These are phyloP conservation scores for Saccharomyces cerevisiae DNA, from an alignment of 805 yeast species.

Conservation along the genomic window DNA sequence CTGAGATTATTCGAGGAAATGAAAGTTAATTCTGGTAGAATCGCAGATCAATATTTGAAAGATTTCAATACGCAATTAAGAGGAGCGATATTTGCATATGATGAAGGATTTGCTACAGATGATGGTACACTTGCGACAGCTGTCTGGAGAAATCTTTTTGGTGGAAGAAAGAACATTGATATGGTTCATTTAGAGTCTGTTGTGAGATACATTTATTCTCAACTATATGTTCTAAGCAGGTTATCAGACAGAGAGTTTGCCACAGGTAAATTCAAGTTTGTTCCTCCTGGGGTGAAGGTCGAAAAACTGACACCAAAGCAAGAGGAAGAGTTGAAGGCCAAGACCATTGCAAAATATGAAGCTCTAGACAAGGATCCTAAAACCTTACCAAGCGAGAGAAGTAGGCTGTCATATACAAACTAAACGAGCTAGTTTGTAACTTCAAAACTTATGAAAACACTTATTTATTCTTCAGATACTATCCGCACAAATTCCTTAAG, in stretches of 20 bases:
- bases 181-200: constrained; percentile 77
- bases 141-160: constrained; percentile 84
- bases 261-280: constrained; percentile 77
- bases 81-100: constrained; percentile 85
- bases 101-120: constrained; percentile 78
- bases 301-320: constrained; percentile 61
- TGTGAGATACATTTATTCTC: constrained; percentile 84
- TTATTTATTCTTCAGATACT: neutral
- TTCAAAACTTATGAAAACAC: neutral
- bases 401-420: constrained; percentile 42
- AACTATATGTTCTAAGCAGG: constrained; percentile 76
- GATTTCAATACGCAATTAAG: constrained; percentile 85
- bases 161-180: constrained; percentile 75
- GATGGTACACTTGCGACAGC: constrained; percentile 75
- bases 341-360: constrained; percentile 47
- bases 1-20: constrained; percentile 75
- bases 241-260: constrained; percentile 91
- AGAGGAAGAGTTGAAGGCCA: constrained; percentile 43
- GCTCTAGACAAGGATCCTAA: constrained; percentile 36
- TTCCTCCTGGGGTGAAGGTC: constrained; percentile 73
- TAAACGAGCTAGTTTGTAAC: constrained; percentile 35
- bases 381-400: constrained; percentile 53
- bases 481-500: neutral
- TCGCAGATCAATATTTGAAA: constrained; percentile 77
- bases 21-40: constrained; percentile 71